Base-by-base conservation (phyloP, 495 filamentous ascomycete species). In the Neohortaea acidophila region DNA sequence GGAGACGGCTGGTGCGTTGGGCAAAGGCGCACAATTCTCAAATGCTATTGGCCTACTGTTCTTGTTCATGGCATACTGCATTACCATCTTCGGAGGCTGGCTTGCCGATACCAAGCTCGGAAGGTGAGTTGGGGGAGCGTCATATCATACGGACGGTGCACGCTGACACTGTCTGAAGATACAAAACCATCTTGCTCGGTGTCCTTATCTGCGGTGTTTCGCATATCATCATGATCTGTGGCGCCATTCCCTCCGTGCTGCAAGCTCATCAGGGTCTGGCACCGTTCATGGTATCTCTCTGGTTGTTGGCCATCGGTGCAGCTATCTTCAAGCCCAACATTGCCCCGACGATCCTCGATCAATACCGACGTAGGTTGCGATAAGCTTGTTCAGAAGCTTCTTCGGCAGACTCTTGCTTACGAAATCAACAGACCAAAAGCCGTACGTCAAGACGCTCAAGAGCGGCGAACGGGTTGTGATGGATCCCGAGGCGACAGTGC, bases 241-340 rank as follows among this genome's bases (percentile, higher is more conserved):
- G 20, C 13, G 35, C 35, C 22, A 22, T 38, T 22, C 35, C 35
- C 21, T 4, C 28, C 4, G n/a, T 21, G 4, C 20, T 22, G 20
- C n/a, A n/a, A n/a, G 22, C 19, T 6, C 9, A 39, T 4, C 4
- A 8, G 10, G 37, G n/a, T 19, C 14, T 39, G 5, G 37, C 15
- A n/a, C 24, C 8, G 3, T 39, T 39, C 27, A 13, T 20, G 13
- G 26, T 31, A n/a, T 25, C 26, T 13, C 33, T 38, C 21, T 12
- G 38, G 43, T 60, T 75, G 38, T 65, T 77, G 7, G 61, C 69
- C 15, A 31, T 79, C 23, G 74, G 74, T 41, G 67, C 71, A 33
- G 81, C 82, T 64, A 69, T 76, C 59, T 77, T 87, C 59, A 86
- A 86, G 58, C 73, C 76, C 54, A 75, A 75, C 47, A 66, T 74